These are phyloP conservation scores for Lepidium didymum DNA, from an alignment of 345 rosid genomes.

Conservation along the genomic window DNA sequence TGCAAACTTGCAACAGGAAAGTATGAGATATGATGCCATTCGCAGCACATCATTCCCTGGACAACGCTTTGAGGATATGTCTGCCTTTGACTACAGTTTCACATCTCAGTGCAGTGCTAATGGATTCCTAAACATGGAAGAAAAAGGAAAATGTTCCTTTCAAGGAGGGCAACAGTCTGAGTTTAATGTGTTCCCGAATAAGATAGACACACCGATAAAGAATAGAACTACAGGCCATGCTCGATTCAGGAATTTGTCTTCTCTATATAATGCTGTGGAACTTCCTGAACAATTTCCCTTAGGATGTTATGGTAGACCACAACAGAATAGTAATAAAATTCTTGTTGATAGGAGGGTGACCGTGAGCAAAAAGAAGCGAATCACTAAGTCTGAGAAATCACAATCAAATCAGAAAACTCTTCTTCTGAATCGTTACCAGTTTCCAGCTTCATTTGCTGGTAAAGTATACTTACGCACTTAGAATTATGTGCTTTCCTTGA, in stretches of 20 bases:
- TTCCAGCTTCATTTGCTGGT: conserved; percentile 40
- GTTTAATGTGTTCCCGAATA: conserved; percentile 19
- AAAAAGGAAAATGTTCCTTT: conserved; percentile 12
- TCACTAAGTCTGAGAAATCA: conserved; percentile 27
- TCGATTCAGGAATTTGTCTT: conserved; percentile 35
- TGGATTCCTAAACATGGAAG: conserved; percentile 22
- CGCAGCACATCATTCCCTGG: conserved; percentile 31
- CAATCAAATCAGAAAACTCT: conserved; percentile 33
- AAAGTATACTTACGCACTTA: not conserved
- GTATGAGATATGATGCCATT: conserved; percentile 35
- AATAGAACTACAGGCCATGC: conserved; percentile 52
- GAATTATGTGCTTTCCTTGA: not conserved
- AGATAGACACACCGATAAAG: conserved; percentile 36
- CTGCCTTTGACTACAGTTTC: conserved; percentile 21
- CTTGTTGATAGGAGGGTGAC: conserved; percentile 30
- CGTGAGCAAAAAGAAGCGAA: conserved; percentile 44
- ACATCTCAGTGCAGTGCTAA: conserved; percentile 12
- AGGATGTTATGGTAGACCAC: conserved; percentile 19
- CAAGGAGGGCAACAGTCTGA: conserved; percentile 30
- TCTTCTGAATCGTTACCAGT: conserved; percentile 20
- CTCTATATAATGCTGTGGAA: conserved; percentile 31
- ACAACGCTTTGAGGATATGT: conserved; percentile 10
- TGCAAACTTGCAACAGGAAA: conserved; percentile 34
- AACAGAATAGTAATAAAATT: conserved; percentile 20
- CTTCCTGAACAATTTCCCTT: conserved; percentile 13